Percentiles rank a stretch among this genome's conserved stretches.
Conservation (phyloP, 805 yeast genomes). For the Lachancea mirantina region DNA sequence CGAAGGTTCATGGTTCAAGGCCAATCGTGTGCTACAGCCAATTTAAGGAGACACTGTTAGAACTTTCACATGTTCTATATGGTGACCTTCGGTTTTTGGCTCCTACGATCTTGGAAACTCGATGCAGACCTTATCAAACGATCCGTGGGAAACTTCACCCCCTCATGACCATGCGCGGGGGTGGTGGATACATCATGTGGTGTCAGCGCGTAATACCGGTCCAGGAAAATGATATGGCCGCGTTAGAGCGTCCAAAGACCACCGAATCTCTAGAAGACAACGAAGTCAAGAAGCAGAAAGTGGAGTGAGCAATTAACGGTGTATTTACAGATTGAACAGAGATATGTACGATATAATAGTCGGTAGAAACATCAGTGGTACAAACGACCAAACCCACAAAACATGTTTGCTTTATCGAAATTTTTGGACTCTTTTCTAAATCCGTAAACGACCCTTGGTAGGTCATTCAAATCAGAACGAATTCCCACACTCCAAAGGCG, state of each 20-base stretch:
- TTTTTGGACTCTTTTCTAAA: conserved; percentile 34
- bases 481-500: conserved; percentile 45
- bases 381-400: conserved; percentile 10
- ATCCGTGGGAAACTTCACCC: conserved; percentile 94
- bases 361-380: conserved; percentile 6
- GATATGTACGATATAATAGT: too few species aligned
- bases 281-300: conserved; percentile 10
- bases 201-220: conserved; percentile 73
- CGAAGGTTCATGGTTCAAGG: conserved; percentile 72
- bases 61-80: conserved; percentile 56
- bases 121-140: conserved; percentile 84
- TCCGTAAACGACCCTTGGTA: conserved; percentile 58
- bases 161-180: conserved; percentile 84
- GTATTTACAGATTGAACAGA: neutral
- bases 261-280: neutral
- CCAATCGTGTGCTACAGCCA: conserved; percentile 80
- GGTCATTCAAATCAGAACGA: conserved; percentile 43
- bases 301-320: conserved; percentile 3
- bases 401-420: conserved; percentile 7
- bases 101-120: conserved; percentile 73
- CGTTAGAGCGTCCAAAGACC: conserved; percentile 20
- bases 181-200: conserved; percentile 80
- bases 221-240: conserved; percentile 7
- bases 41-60: conserved; percentile 71
- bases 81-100: conserved; percentile 68